Evolutionary conservation across 345 rosid genomes (phyloP).

Genomic region (Populus alba): DNA sequence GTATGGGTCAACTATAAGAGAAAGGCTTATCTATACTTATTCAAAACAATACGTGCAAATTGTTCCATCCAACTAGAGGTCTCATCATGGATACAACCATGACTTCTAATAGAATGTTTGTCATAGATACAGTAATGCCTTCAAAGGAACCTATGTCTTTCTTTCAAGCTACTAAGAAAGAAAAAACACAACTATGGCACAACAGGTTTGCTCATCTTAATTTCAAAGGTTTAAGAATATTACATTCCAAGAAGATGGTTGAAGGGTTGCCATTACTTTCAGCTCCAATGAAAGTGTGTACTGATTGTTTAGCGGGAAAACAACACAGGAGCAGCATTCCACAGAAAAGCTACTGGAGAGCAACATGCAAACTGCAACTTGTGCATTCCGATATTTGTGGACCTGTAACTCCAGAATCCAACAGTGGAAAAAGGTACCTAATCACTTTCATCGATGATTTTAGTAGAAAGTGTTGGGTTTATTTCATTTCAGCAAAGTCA

Average conservation of each 20-base stretch:
- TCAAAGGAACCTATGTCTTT: fast-evolving
- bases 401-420: not conserved
- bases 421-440: not conserved
- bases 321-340: not conserved
- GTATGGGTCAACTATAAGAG: no score
- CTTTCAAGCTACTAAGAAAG: not conserved
- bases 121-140: fast-evolving
- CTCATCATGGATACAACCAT: no score
- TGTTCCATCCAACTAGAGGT: no score
- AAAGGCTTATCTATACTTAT: no score
- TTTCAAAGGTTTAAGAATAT: not conserved
- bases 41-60: fast-evolving
- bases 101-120: no score
- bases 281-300: not conserved
- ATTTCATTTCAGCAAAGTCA: not conserved
- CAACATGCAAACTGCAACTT: not conserved
- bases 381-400: fast-evolving
- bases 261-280: not conserved
- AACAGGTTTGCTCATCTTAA: not conserved
- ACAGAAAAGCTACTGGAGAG: not conserved
- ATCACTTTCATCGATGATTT: not conserved
- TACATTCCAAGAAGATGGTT: not conserved
- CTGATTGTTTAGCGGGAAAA: not conserved
- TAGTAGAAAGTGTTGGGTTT: not conserved
- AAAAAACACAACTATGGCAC: not conserved